Evolutionary conservation across 2,329 filamentous ascomycete species (phyloP), one percentile per base, ranked within the genome.

Genomic region (Penicillium frequentans): DNA sequence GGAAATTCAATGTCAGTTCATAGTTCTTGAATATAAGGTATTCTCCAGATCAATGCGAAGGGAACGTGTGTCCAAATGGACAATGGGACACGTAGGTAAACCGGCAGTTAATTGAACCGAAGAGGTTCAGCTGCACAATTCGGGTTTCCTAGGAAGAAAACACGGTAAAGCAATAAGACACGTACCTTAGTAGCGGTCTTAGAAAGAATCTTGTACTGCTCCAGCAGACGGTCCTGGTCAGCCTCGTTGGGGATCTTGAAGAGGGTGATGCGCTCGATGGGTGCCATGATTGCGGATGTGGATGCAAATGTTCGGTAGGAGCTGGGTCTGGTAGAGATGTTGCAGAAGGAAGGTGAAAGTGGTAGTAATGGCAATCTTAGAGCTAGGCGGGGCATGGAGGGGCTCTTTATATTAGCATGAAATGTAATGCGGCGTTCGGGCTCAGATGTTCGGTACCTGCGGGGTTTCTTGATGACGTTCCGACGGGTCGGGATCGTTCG

Each of bases 191-290:
- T 68, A 19, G 79, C 77, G 0, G 77, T 77, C 57, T 74, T 69
- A 14, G 73, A 70, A 9, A 82, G 64, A 5, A 73, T 66, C 55
- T 76, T 74, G 65, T 81, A 81, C 56, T 77, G 68, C 23, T 78
- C 76, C 1, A 82, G 60, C 6, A 83, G 64, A 16, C 71, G 68
- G 27, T 75, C 67, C 23, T 77, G 74, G 58, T 80, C 76, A 47
- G 72, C 74, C 42, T 77, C 75, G 45, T 78, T 75, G 57, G 79
- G 76, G 55, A 83, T 73, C 64, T 83, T 83, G 77, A 84, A 84
- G 58, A 82, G 73, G 29, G 81, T 83, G 59, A 83, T 75, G 49
- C 81, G 76, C 63, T 81, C 77, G 64, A 83, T 77, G 27, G 69
- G 69, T 19, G 73, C 68, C 73, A 76, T 77, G 56, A 52, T 66